Evolutionary conservation across 1,139 yeast species (phyloP).

Genomic region (Yamadazyma diddensiae): DNA sequence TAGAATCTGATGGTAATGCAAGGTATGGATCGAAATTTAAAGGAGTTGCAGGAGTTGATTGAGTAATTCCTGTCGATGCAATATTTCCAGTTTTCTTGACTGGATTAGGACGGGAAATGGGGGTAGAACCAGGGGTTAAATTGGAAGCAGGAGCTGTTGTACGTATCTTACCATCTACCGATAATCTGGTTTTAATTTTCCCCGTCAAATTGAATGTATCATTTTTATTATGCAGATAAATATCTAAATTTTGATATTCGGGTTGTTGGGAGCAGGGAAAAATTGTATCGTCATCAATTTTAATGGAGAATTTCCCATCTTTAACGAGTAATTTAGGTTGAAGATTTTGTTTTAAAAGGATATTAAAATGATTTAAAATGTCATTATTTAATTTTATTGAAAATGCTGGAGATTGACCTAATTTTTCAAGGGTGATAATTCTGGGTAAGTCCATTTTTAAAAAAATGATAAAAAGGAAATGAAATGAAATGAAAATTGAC

Average conservation of each 20-base stretch:
- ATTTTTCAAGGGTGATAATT: conserved; percentile 1
- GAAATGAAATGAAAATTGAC: background rate
- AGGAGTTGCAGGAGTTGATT: conserved; percentile 12
- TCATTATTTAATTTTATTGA: conserved; percentile 25
- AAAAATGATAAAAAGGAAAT: background rate
- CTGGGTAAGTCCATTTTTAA: conserved; percentile 1
- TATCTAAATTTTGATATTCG: conserved; percentile 36
- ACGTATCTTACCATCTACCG: too few species aligned
- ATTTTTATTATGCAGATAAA: conserved; percentile 18
- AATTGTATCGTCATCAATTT: conserved; percentile 23
- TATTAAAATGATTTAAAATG: conserved; percentile 20
- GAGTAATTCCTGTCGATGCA: background rate
- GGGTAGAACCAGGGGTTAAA: too few species aligned
- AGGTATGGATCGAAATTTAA: conserved; percentile 20
- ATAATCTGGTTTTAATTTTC: conserved; percentile 29
- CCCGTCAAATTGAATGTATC: conserved; percentile 23
- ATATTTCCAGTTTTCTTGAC: background rate
- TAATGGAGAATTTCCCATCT: conserved; percentile 33
- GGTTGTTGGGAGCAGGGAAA: conserved; percentile 36
- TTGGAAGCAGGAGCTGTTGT: too few species aligned
- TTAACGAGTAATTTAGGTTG: conserved; percentile 35
- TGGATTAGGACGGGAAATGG: background rate
- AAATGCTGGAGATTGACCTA: conserved; percentile 3
- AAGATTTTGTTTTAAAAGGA: conserved; percentile 15
- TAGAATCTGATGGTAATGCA: conserved; percentile 20